Conservation (phyloP, 176 grass and related monocot species). For the Cocos nucifera region DNA sequence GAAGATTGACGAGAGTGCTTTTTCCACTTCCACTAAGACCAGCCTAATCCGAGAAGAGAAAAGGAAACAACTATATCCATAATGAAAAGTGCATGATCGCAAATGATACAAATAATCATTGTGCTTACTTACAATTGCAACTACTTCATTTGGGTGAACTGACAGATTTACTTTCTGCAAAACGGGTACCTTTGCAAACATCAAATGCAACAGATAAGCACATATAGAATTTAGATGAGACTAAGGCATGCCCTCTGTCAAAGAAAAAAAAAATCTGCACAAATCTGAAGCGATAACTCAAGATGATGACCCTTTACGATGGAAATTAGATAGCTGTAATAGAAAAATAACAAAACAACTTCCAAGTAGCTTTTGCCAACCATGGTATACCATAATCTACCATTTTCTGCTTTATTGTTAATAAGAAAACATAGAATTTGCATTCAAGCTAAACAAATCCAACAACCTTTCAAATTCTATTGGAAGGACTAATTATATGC, state of each 20-base stretch:
- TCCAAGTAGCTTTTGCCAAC: too few species aligned
- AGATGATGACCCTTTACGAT: too few species aligned
- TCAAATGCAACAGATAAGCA: not conserved
- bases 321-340: too few species aligned
- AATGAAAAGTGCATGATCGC: conserved; percentile 1
- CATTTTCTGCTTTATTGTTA: too few species aligned
- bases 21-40: conserved; percentile 99
- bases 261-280: not conserved
- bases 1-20: conserved; percentile 87
- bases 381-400: too few species aligned
- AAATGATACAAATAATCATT: conserved; percentile 9
- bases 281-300: too few species aligned
- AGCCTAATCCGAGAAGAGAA: conserved; percentile 47
- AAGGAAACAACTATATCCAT: conserved; percentile 5
- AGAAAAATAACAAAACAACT: too few species aligned
- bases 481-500: too few species aligned
- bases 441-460: too few species aligned
- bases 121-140: conserved; percentile 75
- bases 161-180: conserved; percentile 54
- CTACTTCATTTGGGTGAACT: conserved; percentile 75
- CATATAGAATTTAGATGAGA: not conserved
- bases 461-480: too few species aligned
- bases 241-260: not conserved
- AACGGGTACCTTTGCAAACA: conserved; percentile 54
- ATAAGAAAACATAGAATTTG: too few species aligned